Base-by-base conservation (phyloP, 306 rosid genomes). In the Vicia faba region DNA sequence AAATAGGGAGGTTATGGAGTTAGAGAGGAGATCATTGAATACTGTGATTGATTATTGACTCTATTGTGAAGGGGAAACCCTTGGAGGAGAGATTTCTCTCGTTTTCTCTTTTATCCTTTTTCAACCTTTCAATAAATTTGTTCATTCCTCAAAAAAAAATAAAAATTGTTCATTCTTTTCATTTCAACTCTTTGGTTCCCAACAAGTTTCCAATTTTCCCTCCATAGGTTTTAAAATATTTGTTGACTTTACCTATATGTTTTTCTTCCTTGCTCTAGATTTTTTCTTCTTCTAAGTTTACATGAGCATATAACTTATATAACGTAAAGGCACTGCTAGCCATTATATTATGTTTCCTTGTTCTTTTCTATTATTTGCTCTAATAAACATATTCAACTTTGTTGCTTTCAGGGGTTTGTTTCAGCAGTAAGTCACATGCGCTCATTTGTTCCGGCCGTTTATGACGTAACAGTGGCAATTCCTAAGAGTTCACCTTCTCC, bases 401-500 rank as follows among this genome's bases (percentile, higher is more conserved):
- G 48, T 36, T 76, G 62, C 51, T 74, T 75, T 82, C 87, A 91
- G 97, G 97, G 97, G 68, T 91, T 91, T 79, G 97, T 91, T 78
- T 65, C 95, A 29, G 87, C 92, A 28, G 95, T 91, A 44, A 82
- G 80, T 68, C 76, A 86, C 61, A 88, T 88, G 92, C 91, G 91
- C 54, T 79, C 97, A 59, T 91, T 91, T 88, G 97, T 79, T 71
- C 97, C 95, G 4, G 97, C 92, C 51, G 48, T 91, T 31, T 91
- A 91, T 78, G 97, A 91, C 78, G 66, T 84, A 50, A 91, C 97
- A 0, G 84, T 91, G 54, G 92, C 91, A 63, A 71, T 89, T 81
- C 95, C 96, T n/a, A 89, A 87, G 81, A 79, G 55, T 78, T 86
- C 96, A 19, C 81, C 91, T n/a, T 57, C 95, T 68, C 98, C 98